Base-by-base conservation (phyloP, 768 basidiomycete genomes). In the Trametes meyenii region DNA sequence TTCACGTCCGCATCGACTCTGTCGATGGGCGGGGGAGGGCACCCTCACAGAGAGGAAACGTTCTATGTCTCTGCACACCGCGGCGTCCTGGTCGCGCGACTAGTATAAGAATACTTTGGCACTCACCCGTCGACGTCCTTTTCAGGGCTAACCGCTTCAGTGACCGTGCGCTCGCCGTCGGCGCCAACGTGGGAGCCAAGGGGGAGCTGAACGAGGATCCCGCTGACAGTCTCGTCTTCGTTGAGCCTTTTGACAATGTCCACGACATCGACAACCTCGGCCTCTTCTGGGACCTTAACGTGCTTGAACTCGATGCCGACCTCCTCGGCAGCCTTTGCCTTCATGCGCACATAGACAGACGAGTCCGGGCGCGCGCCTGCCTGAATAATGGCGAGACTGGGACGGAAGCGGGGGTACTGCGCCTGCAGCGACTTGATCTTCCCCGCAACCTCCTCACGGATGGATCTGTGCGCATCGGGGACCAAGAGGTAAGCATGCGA, bases 101-200 rank as follows among this genome's bases (percentile, higher is more conserved):
- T 11, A 24, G 46, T 21, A 24, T 26, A 13, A 23, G 16, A 11
- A 24, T 2, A 19, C n/a, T 1, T 11, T 6, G 3, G 33, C 7
- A 75, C 82, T 58, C 68, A 95, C 93, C 95, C 97, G 74, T 99
- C 97, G 62, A 99, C 90, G 68, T 99, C 97, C 78, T 99, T 99
- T 73, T 89, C 84, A 17, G 94, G 94, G 61, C 87, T 90, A 61
- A 99, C 87, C 12, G 93, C 89, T 75, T 98, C 96, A n/a, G 95
- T 98, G 54, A 99, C 90, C 24, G 82, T 81, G 55, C 94, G 88
- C 73, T 97, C 96, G 23, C 87, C 94, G 35, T 90, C 92, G 7
- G 89, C 72, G 36, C 81, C 83, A 61, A 98, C 84, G 63, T 95
- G 91, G 26, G 88, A 82, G 12, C 91, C 90, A 1, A 99, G 85